Evolutionary conservation across 768 basidiomycete species (phyloP), one percentile per base, ranked within the genome.

Genomic region (Agrocybe praecox): DNA sequence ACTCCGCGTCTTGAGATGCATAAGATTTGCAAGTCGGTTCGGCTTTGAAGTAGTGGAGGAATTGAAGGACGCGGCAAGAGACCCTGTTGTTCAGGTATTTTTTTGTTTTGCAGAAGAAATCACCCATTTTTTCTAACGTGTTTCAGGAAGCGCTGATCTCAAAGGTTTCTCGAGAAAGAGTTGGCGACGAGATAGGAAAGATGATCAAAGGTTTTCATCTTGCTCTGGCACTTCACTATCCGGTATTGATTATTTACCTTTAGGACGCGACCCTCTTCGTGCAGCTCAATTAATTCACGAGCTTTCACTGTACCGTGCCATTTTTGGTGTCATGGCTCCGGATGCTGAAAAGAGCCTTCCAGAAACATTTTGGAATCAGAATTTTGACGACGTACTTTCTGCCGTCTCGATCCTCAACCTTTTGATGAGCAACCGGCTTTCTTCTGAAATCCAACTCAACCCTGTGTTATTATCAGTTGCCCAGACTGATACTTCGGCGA

Each of bases 11-110:
- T 71, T 98, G 21, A 84, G 97, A 34, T 94, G 93, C 61, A 72
- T 98, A 21, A 79, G 97, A 55, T 99, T 99, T 70, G 90, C 96
- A 0, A 92, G 92, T 65, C 81, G 96, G 43, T 94, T 93, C 68
- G 91, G 91, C 21, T 96, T 96, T 63, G 75, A 78, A 12, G 78
- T 98, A 51, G 89, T 90, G 17, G 74, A 78, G 0, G 89, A 89
- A 49, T 74, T 97, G 19, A 73, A 77, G 49, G 77, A 81, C 14
- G 86, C 91, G 15, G 87, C 83, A 2, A 78, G 72, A 55, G 84
- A 90, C 63, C 72, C 74, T 12, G 70, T 70, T 36, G 89, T 93
- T 43, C 88, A 91, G 76, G 90, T 88, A 56, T 15, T 6, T 5
- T 55, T n/a, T 48, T 24, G 34, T 15, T 7, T 21, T 34, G 10